Evolutionary conservation across 768 basidiomycete genomes (phyloP).

Genomic region (Rhodotorula sphaerocarpa): DNA sequence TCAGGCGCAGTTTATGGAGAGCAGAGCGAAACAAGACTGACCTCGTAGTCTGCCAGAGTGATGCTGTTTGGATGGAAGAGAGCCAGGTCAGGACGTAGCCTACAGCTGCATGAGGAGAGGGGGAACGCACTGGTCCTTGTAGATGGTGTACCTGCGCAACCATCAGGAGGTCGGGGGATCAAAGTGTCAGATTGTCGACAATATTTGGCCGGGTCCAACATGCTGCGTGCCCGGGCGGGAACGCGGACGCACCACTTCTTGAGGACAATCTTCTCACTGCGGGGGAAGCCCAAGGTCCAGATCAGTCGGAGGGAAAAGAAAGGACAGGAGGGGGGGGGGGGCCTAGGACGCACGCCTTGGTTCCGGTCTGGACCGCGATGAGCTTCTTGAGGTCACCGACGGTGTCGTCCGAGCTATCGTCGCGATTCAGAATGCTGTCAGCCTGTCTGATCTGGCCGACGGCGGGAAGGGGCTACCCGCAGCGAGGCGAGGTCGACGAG

Average conservation of each 20-base stretch:
- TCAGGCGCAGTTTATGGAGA: too few relatives aligned
- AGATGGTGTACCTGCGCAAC: conserved; percentile 70
- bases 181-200: too few relatives aligned
- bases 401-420: conserved; percentile 71
- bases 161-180: too few relatives aligned
- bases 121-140: conserved; percentile 67
- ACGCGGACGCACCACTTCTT: conserved; percentile 74
- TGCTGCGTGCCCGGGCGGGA: too few relatives aligned
- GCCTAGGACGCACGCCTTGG: conserved; percentile 51
- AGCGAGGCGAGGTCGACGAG: background rate
- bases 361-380: conserved; percentile 92
- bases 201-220: too few relatives aligned
- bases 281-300: background rate
- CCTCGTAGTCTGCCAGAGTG: conserved; percentile 78
- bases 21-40: too few relatives aligned
- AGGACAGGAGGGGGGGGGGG: background rate
- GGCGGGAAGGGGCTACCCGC: too few relatives aligned
- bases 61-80: conserved; percentile 45
- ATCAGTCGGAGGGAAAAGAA: background rate
- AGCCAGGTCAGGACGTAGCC: background rate
- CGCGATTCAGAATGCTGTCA: background rate
- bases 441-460: background rate
- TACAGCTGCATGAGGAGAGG: background rate
- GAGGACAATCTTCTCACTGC: conserved; percentile 56
- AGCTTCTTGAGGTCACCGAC: conserved; percentile 95